phyloP scores from a whole-genome alignment of 805 yeast genomes.

The Metschnikowia chrysomelidarum region DNA sequence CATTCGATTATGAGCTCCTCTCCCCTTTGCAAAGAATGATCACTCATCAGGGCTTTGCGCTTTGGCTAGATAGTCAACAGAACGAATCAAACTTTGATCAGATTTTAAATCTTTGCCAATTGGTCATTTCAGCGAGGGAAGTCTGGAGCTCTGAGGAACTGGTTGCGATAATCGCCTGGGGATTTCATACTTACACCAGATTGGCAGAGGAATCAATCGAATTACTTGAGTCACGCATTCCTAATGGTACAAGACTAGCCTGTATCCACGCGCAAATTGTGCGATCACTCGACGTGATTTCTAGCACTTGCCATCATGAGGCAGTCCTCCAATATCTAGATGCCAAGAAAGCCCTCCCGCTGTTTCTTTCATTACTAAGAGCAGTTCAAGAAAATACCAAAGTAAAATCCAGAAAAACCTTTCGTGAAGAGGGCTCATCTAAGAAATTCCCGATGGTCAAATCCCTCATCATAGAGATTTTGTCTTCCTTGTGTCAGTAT shows the following conservation, averaged over 20 bases:
- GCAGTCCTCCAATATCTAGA: slow-evolving; percentile 39
- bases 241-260: slow-evolving; percentile 8
- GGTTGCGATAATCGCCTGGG: slow-evolving; percentile 43
- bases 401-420: slow-evolving; percentile 5
- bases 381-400: slow-evolving; percentile 40
- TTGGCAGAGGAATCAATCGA: slow-evolving; percentile 16
- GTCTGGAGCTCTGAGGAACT: slow-evolving; percentile 41
- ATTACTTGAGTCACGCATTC: slow-evolving; percentile 11
- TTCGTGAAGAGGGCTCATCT: slow-evolving; percentile 3
- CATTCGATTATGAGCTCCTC: slow-evolving; percentile 4
- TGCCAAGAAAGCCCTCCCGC: slow-evolving; percentile 36
- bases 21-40: slow-evolving; percentile 8
- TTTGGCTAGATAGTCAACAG: slow-evolving; percentile 2
- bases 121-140: slow-evolving; percentile 37
- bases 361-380: slow-evolving; percentile 36
- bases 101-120: slow-evolving; percentile 8
- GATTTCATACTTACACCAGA: slow-evolving; percentile 27
- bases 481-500: slow-evolving; percentile 55
- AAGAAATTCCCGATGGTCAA: slow-evolving; percentile 60
- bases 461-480: slow-evolving; percentile 60
- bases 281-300: slow-evolving; percentile 39
- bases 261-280: slow-evolving; percentile 19
- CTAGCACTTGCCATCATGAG: slow-evolving; percentile 42
- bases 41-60: slow-evolving; percentile 7
- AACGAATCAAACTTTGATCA: neutral